phyloP scores from a whole-genome alignment of 805 yeast genomes.

The Candida mattraensis region DNA sequence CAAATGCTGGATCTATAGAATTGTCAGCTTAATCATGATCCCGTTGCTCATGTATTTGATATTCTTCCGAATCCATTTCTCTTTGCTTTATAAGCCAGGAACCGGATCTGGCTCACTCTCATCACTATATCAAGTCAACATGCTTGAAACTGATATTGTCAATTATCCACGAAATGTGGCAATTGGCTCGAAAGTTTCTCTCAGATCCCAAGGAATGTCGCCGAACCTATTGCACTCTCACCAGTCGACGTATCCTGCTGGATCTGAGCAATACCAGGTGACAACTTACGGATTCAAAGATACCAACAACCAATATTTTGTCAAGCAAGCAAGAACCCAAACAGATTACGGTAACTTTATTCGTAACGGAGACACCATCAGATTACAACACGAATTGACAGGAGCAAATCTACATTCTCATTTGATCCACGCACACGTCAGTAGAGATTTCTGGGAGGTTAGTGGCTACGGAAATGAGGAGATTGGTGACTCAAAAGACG shows the following conservation, averaged over 20 bases:
- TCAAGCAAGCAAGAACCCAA: constrained; percentile 37
- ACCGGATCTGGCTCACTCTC: constrained; percentile 73
- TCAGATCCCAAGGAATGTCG: constrained; percentile 69
- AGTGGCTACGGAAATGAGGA: constrained; percentile 69
- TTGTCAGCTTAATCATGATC: constrained; percentile 61
- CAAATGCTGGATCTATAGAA: constrained; percentile 72
- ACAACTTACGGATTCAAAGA: constrained; percentile 96
- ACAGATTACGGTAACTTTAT: constrained; percentile 32
- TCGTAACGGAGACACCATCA: constrained; percentile 57
- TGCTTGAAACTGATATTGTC: constrained; percentile 62
- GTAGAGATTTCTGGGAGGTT: constrained; percentile 52
- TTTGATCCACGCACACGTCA: constrained; percentile 60
- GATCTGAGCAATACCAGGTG: constrained; percentile 90
- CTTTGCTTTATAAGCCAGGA: constrained; percentile 74
- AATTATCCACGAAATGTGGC: constrained; percentile 67
- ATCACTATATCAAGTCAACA: constrained; percentile 77
- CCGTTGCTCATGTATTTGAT: constrained; percentile 70
- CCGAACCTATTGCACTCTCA: constrained; percentile 88
- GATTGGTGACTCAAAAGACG: constrained; percentile 70
- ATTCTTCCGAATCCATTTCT: constrained; percentile 81
- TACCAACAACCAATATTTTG: constrained; percentile 74
- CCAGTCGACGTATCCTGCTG: constrained; percentile 79
- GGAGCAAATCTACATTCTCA: constrained; percentile 73
- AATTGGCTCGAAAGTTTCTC: constrained; percentile 54
- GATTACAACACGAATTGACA: constrained; percentile 63